Evolutionary conservation across 768 basidiomycete genomes (phyloP), one percentile per base, ranked within the genome.

Genomic region (Hebeloma cylindrosporum): DNA sequence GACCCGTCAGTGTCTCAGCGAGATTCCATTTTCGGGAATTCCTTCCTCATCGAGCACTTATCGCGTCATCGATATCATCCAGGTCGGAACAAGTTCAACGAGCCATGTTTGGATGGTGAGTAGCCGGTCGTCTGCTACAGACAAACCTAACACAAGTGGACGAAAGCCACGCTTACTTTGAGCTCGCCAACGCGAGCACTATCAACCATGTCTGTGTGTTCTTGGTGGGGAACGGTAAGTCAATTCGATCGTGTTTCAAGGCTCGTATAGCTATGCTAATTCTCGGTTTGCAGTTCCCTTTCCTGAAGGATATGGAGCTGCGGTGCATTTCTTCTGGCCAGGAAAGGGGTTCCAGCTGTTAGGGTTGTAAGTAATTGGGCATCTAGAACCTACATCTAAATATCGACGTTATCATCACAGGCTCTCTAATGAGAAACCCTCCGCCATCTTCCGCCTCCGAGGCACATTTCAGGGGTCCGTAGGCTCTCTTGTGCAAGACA

Each of bases 171-270:
- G 89, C 87, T 13, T 66, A 82, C 25, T 92, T 92, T 53, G 80
- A 88, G 61, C 74, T 94, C 6, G 75, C 79, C 0, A 71, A 74
- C 18, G 88, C 88, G 0, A 78, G 77, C 47, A 72, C 77, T 10
- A 85, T 93, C 51, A 93, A 93, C 57, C 91, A 94, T 58, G 65
- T 93, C 32, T 88, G 86, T 36, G 87, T 94, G 2, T 93, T 93
- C 63, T 65, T 94, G 10, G 63, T 89, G 4, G 91, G 90, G 32
- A 84, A 85, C 34, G 74, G 89, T 88, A 50, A 40, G 78, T 64
- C 27, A 22, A 18, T 17, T 26, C 31, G 22, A 7, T n/a, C 8
- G 25, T 40, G 40, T 40, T 28, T 40, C 36, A 43, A 41, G 25
- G 14, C n/a, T 40, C 32, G 47, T 29, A n/a, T 25, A 11, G 7